Conservation (phyloP, 1,284 basidiomycete species). For the Phellinidium pouzarii region DNA sequence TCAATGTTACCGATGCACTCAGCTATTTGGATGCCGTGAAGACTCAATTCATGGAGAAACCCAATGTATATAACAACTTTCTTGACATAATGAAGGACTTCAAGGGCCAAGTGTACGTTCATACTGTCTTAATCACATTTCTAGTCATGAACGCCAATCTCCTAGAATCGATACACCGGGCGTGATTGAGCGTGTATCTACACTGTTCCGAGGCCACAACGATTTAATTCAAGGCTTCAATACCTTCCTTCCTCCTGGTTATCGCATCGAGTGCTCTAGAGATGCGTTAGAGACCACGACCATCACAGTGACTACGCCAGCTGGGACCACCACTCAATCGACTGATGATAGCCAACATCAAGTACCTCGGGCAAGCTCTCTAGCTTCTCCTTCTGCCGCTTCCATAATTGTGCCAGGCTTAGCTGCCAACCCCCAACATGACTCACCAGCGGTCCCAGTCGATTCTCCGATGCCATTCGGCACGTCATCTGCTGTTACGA, state of each 20-base stretch:
- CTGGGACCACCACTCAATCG: slow-evolving; percentile 70
- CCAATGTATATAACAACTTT: slow-evolving; percentile 96
- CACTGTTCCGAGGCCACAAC: slow-evolving; percentile 91
- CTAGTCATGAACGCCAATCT: slow-evolving; percentile 11
- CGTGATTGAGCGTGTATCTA: slow-evolving; percentile 95
- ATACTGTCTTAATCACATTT: slow-evolving; percentile 3
- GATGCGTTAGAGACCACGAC: slow-evolving; percentile 72
- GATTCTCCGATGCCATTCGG: slow-evolving; percentile 27
- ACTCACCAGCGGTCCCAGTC: slow-evolving; percentile 19
- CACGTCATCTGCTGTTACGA: slow-evolving; percentile 21
- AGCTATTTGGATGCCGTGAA: slow-evolving; percentile 97
- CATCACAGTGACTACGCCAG: slow-evolving; percentile 94
- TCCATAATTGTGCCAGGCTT: slow-evolving; percentile 22
- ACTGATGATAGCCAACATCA: slow-evolving; percentile 27
- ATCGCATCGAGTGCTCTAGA: slow-evolving; percentile 88
- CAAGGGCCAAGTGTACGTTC: slow-evolving; percentile 86
- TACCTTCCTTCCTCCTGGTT: slow-evolving; percentile 95
- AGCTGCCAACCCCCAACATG: slow-evolving; percentile 24
- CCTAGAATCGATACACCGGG: slow-evolving; percentile 95
- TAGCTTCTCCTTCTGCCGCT: slow-evolving; percentile 22
- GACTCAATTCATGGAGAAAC: slow-evolving; percentile 84
- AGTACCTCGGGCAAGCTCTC: slow-evolving; percentile 30
- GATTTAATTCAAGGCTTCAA: slow-evolving; percentile 97
- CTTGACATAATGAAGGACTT: slow-evolving; percentile 99
- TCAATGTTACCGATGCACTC: slow-evolving; percentile 68